These are phyloP conservation scores for Talaromyces sp. DNA, from an alignment of 2,329 filamentous ascomycete genomes.

Conservation along the genomic window DNA sequence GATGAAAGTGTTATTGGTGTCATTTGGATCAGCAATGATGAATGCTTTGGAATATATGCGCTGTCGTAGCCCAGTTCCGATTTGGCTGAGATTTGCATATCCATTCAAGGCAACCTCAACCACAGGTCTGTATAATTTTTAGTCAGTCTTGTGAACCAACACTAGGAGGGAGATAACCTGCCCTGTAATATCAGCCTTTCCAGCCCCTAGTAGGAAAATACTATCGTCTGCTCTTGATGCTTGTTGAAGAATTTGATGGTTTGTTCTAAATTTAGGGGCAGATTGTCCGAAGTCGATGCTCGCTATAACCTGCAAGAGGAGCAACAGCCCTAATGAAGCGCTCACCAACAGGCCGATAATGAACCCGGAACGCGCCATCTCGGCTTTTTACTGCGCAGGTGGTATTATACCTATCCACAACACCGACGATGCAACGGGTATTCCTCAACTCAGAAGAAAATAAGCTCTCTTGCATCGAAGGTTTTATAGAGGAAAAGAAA, in stretches of 20 bases:
- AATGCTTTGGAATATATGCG: conserved; percentile 86
- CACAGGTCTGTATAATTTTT: conserved; percentile 58
- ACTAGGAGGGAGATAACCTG: conserved; percentile 29
- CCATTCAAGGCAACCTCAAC: conserved; percentile 90
- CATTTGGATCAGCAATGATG: conserved; percentile 68
- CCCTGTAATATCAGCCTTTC: conserved; percentile 71
- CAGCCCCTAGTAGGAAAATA: conserved; percentile 63
- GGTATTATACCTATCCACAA: neutral
- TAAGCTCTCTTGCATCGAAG: neutral
- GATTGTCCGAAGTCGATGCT: conserved; percentile 18
- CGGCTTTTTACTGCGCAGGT: neutral
- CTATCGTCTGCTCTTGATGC: conserved; percentile 25
- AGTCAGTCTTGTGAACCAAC: neutral
- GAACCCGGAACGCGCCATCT: conserved; percentile 31
- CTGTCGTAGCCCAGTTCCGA: conserved; percentile 80
- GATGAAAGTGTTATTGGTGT: conserved; percentile 69
- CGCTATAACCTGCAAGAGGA: conserved; percentile 33
- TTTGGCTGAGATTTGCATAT: conserved; percentile 80
- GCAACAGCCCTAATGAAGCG: conserved; percentile 27
- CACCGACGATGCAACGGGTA: neutral
- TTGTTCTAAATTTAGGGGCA: neutral
- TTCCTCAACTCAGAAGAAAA: neutral
- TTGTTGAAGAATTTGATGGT: neutral
- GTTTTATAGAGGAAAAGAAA: neutral
- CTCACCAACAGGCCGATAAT: conserved; percentile 27